Evolutionary conservation across 352 stramenopile species (phyloP).

Genomic region (Phytophthora ramorum): DNA sequence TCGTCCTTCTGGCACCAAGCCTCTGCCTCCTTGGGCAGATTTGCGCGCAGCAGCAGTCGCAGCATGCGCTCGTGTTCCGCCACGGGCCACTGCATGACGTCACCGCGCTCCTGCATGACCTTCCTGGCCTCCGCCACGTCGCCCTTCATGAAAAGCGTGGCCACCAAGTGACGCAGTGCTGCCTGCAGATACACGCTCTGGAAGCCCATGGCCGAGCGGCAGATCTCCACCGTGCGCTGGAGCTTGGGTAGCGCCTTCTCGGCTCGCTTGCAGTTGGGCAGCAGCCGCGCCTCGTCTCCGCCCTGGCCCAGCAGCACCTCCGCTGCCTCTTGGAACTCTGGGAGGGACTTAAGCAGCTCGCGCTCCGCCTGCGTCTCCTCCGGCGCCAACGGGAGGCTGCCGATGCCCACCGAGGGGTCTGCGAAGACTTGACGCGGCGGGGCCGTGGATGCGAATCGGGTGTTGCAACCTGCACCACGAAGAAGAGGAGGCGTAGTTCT

Average conservation of each 20-base stretch:
- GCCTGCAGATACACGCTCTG: constrained; percentile 72
- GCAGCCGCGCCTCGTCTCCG: constrained; percentile 37
- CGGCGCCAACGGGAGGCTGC: constrained; percentile 61
- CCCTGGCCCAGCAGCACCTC: constrained; percentile 56
- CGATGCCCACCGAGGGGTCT: constrained; percentile 69
- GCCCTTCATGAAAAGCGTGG: constrained; percentile 71
- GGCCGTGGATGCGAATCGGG: constrained; percentile 28
- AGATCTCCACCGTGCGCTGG: constrained; percentile 78
- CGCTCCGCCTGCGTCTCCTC: constrained; percentile 75
- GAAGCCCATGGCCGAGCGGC: constrained; percentile 77
- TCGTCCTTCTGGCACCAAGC: constrained; percentile 67
- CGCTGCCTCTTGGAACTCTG: constrained; percentile 77
- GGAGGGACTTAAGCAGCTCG: constrained; percentile 64
- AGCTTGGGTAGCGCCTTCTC: constrained; percentile 58
- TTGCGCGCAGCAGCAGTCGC: constrained; percentile 64
- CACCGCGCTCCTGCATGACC: constrained; percentile 72
- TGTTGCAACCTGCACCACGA: constrained; percentile 18
- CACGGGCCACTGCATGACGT: constrained; percentile 76
- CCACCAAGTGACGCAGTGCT: constrained; percentile 64
- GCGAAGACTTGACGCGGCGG: constrained; percentile 56
- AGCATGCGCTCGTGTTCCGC: constrained; percentile 77
- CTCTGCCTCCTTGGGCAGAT: constrained; percentile 48
- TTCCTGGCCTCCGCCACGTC: constrained; percentile 56
- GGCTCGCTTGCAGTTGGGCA: constrained; percentile 60
- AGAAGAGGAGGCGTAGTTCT: constrained; percentile 18